Base-by-base conservation (phyloP, 495 filamentous ascomycete species). In the Letharia lupina region DNA sequence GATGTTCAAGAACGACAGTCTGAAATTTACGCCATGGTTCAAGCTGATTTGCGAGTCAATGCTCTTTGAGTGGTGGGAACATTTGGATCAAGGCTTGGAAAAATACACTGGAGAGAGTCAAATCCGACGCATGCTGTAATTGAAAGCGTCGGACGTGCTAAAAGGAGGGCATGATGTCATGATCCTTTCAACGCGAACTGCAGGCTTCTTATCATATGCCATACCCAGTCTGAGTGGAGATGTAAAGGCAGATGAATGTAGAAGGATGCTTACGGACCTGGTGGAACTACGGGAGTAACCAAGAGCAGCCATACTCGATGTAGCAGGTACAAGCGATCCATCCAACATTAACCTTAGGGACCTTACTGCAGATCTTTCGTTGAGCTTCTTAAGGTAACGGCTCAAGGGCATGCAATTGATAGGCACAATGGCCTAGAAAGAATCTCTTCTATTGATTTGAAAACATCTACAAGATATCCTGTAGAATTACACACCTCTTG, bases 61-160 rank as follows among this genome's bases (percentile, higher is more conserved):
- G 91, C 84, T 99, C 56, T 98, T 95, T 72, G 92, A 98, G 75
- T 99, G 94, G 94, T 99, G 94, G 94, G 84, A 86, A 71, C 87
- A 92, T 75, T 84, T 98, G 42, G 88, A 92, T 67, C 80, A 82
- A 37, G 82, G 87, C 9, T 78, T 98, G 69, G 91, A 96, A 62
- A 88, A 89, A 78, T 97, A 94, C 79, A 84, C 81, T 76, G 87
- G 87, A 68, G 92, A 98, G 80, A 88, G 83, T 73, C 79, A 89
- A 71, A 98, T 98, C 68, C 84, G 90, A 58, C 86, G 94, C 66
- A 97, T 98, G 94, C 87, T 68, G 78, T 45, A n/a, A 57, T 37
- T n/a, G 50, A 4, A 16, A 1, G 50, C 50, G n/a, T 23, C n/a
- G n/a, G 12, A 23, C 3, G 47, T 50, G n/a, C 9, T 28, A 10